phyloP scores from a whole-genome alignment of 768 basidiomycete species.

The Suillus cothurnatus region DNA sequence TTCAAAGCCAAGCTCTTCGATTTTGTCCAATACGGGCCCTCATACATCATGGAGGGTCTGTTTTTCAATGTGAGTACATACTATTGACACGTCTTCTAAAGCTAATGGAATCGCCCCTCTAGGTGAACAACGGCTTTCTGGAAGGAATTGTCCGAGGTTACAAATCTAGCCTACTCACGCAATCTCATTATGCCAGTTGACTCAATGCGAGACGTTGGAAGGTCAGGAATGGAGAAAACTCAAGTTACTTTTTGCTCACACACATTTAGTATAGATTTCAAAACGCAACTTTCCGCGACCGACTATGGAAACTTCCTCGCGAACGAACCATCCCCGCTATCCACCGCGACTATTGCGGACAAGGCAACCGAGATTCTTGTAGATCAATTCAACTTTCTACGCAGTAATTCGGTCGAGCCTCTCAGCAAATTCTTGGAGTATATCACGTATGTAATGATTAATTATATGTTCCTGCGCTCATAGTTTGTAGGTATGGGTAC shows the following conservation, averaged over 20 bases:
- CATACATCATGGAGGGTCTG: constrained; percentile 81
- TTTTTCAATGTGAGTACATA: constrained; percentile 75
- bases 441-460: constrained; percentile 74
- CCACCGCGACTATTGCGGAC: constrained; percentile 94
- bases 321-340: constrained; percentile 91
- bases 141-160: constrained; percentile 89
- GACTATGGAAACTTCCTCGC: constrained; percentile 99
- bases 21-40: too few species aligned
- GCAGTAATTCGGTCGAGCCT: constrained; percentile 89
- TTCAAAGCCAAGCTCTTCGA: too few species aligned
- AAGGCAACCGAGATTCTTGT: constrained; percentile 95
- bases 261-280: constrained; percentile 64
- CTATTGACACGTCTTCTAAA: constrained; percentile 4
- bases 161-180: constrained; percentile 89
- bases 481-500: constrained; percentile 78
- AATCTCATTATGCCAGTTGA: constrained; percentile 90
- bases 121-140: constrained; percentile 77
- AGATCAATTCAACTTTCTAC: constrained; percentile 94
- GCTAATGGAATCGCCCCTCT: constrained; percentile 26
- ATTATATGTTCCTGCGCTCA: constrained; percentile 4
- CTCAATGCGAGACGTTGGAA: constrained; percentile 97
- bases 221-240: constrained; percentile 41
- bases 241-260: constrained; percentile 8
- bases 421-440: constrained; percentile 94
- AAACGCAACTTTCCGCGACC: constrained; percentile 92